Evolutionary conservation across 164 flowering plant genomes (phyloP).

Genomic region (Buxus sempervirens): DNA sequence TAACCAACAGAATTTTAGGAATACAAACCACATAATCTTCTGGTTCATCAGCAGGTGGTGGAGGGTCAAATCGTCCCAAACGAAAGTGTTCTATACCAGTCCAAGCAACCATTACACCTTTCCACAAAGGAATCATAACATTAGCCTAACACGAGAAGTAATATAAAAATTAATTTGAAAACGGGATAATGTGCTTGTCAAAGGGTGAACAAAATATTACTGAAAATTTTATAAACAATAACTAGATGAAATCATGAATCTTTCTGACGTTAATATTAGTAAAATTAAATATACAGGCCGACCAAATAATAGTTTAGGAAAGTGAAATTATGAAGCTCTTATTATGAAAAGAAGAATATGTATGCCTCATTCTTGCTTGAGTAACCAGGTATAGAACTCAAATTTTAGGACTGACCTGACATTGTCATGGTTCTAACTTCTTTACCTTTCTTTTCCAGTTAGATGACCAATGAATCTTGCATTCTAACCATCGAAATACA

Average conservation of each 20-base stretch:
- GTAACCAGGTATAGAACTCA: not conserved
- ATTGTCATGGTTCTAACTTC: not conserved
- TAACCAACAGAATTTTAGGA: not conserved
- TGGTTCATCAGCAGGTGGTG: constrained; percentile 79
- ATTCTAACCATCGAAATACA: not conserved
- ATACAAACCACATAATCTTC: constrained; percentile 70
- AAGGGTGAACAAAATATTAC: too few species aligned
- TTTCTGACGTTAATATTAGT: too few species aligned
- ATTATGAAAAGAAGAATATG: too few species aligned
- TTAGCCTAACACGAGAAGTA: constrained; percentile 2
- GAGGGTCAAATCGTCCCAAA: constrained; percentile 87
- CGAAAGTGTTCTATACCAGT: constrained; percentile 91
- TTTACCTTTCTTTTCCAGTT: not conserved
- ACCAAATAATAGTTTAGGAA: too few species aligned
- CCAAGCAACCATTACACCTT: constrained; percentile 99
- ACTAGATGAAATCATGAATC: too few species aligned
- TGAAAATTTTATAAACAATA: too few species aligned
- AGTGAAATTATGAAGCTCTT: too few species aligned
- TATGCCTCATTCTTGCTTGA: not conserved
- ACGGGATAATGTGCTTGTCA: not conserved
- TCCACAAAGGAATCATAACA: constrained; percentile 4
- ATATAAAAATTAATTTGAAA: not conserved
- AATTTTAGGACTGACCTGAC: not conserved
- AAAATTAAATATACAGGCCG: too few species aligned
- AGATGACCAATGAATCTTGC: not conserved